Evolutionary conservation across 208 protist genomes (phyloP).

Genomic region (Wallacemonas collosoma): DNA sequence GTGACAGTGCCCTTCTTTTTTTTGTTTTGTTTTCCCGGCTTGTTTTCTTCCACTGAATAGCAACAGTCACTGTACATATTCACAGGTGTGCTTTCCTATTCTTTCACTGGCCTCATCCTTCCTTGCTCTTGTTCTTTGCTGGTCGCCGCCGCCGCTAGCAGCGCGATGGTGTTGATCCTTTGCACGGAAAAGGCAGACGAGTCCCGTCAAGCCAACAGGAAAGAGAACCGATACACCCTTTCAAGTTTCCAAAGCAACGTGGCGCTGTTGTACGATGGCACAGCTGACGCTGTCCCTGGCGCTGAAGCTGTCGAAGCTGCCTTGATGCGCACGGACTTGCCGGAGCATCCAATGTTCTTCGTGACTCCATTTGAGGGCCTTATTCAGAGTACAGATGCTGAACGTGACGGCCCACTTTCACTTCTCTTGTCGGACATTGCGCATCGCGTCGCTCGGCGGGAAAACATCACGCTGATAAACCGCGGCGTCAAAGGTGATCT

Average conservation of each 20-base stretch:
- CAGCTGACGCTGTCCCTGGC: constrained; percentile 4
- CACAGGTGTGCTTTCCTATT: too few species aligned
- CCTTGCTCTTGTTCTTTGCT: too few species aligned
- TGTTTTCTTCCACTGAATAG: too few species aligned
- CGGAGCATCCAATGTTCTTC: constrained; percentile 55
- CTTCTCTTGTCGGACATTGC: constrained; percentile 62
- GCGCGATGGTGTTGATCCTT: constrained; percentile 29
- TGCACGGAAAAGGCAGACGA: constrained; percentile 15
- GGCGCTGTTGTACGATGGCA: constrained; percentile 12
- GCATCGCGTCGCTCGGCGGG: constrained; percentile 57
- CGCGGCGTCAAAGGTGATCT: constrained; percentile 57
- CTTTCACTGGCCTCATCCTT: too few species aligned
- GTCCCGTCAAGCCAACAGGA: constrained; percentile 9
- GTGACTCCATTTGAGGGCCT: constrained; percentile 67
- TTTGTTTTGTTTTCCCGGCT: too few species aligned
- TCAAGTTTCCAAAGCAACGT: constrained; percentile 17
- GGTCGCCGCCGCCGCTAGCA: too few species aligned
- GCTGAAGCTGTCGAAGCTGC: background rate
- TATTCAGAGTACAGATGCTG: constrained; percentile 42
- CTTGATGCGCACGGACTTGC: constrained; percentile 12
- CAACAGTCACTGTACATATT: too few species aligned
- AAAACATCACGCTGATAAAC: constrained; percentile 87
- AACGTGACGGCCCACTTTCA: constrained; percentile 36
- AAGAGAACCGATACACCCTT: constrained; percentile 11
- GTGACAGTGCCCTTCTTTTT: too few species aligned